These are phyloP conservation scores for Oryza punctata DNA, from an alignment of 176 grass and related monocot genomes.

Conservation along the genomic window DNA sequence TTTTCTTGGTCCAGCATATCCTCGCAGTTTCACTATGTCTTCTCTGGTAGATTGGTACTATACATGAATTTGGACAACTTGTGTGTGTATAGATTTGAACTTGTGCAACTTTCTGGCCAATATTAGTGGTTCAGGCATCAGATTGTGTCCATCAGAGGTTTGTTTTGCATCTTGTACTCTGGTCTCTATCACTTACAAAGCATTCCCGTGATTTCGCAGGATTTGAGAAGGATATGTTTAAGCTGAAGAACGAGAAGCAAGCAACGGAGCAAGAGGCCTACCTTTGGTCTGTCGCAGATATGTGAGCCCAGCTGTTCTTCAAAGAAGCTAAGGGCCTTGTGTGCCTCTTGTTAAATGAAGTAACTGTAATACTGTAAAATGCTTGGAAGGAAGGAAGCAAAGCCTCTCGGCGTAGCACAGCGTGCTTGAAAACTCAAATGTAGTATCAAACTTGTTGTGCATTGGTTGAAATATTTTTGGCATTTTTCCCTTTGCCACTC, in stretches of 20 bases:
- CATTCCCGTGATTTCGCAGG: slow-evolving; percentile 44
- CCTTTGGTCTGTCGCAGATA: slow-evolving; percentile 90
- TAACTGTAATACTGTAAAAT: not conserved
- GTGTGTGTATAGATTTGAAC: not conserved
- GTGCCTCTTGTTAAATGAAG: not conserved
- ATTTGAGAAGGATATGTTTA: slow-evolving; percentile 84
- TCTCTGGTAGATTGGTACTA: not conserved
- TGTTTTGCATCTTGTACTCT: not conserved
- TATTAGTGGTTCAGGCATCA: not conserved
- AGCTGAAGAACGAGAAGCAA: slow-evolving; percentile 84
- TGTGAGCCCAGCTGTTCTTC: slow-evolving; percentile 50
- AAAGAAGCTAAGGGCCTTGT: not conserved
- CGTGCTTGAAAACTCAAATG: not conserved
- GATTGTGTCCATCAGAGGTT: not conserved
- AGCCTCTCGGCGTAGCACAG: not conserved
- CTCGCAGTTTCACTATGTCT: not conserved
- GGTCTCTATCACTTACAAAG: not conserved
- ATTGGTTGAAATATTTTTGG: not conserved
- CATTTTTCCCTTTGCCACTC: not conserved
- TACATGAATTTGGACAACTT: not conserved
- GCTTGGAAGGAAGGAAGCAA: not conserved
- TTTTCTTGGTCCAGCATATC: not conserved
- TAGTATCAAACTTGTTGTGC: not conserved
- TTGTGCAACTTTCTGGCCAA: not conserved
- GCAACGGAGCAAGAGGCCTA: slow-evolving; percentile 83